A percentile compares a stretch with the other conserved stretches of the same genome.
Evolutionary conservation across 768 basidiomycete genomes (phyloP).

Genomic region (Kwoniella pini): DNA sequence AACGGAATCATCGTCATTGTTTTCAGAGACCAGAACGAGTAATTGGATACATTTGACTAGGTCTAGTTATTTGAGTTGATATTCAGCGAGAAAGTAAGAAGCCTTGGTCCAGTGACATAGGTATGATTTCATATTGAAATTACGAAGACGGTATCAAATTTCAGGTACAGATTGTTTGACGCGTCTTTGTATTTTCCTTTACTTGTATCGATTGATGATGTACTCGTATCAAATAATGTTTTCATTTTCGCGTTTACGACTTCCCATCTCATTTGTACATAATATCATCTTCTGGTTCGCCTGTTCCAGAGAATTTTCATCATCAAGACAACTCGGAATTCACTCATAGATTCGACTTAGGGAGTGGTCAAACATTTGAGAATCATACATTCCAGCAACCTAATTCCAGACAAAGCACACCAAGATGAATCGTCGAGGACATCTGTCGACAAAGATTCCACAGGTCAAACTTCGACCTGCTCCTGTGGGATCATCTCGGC

Average conservation of each 20-base stretch:
- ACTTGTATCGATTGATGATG: background rate
- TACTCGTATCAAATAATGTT: background rate
- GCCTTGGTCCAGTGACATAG: background rate
- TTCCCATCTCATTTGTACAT: background rate
- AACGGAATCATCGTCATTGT: background rate
- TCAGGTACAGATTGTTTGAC: conserved; percentile 9
- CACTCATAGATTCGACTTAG: no score
- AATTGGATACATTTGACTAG: no score
- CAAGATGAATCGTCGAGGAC: conserved; percentile 51
- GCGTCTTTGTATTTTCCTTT: conserved; percentile 2
- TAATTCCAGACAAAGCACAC: background rate
- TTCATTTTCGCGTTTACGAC: conserved; percentile 9
- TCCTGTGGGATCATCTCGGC: conserved; percentile 19
- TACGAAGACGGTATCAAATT: conserved; percentile 14
- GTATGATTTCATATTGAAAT: background rate
- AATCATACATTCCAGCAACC: background rate
- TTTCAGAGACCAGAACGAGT: no score
- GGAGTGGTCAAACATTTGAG: no score
- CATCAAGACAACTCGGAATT: no score
- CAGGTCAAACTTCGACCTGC: conserved; percentile 56
- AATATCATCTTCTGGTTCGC: no score
- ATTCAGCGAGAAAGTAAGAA: no score
- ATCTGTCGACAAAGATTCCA: conserved; percentile 54
- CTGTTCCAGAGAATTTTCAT: no score
- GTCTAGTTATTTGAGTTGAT: no score